These are phyloP conservation scores for Massarina eburnea DNA, from an alignment of 2,329 filamentous ascomycete species.

Conservation along the genomic window DNA sequence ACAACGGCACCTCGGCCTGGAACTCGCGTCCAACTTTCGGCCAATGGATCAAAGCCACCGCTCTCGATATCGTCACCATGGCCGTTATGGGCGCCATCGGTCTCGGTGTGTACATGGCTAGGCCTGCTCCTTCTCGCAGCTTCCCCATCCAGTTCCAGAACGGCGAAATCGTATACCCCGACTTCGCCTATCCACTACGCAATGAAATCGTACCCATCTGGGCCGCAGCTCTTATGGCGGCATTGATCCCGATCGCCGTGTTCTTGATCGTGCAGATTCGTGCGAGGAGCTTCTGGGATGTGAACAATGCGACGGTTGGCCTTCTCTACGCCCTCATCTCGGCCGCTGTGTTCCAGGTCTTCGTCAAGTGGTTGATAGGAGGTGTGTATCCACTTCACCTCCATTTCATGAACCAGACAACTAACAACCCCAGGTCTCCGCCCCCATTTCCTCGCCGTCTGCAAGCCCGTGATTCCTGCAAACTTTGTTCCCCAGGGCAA, in stretches of 20 bases:
- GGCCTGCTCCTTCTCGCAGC: conserved; percentile 67
- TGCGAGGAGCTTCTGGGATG: conserved; percentile 53
- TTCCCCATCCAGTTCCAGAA: conserved; percentile 68
- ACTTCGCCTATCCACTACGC: conserved; percentile 71
- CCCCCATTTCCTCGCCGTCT: conserved; percentile 72
- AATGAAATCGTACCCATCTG: conserved; percentile 73
- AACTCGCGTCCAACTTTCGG: conserved; percentile 60
- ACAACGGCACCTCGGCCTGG: conserved; percentile 19
- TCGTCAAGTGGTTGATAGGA: conserved; percentile 74
- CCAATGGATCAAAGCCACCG: conserved; percentile 69
- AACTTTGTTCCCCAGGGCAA: conserved; percentile 40
- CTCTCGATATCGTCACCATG: conserved; percentile 71
- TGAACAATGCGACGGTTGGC: conserved; percentile 71
- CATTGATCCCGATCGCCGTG: conserved; percentile 65
- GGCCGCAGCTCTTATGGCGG: conserved; percentile 66
- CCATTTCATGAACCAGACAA: background rate
- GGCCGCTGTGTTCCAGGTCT: conserved; percentile 75
- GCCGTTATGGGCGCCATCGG: conserved; percentile 65
- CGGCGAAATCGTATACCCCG: conserved; percentile 67
- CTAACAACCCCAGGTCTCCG: conserved; percentile 20
- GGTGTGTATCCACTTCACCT: conserved; percentile 48
- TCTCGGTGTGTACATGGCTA: conserved; percentile 67
- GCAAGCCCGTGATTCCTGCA: conserved; percentile 61
- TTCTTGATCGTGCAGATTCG: conserved; percentile 69
- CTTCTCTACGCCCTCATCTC: conserved; percentile 70